Base-by-base conservation (phyloP, 371 early-diverging fungal species). In the Rozella allomycis region DNA sequence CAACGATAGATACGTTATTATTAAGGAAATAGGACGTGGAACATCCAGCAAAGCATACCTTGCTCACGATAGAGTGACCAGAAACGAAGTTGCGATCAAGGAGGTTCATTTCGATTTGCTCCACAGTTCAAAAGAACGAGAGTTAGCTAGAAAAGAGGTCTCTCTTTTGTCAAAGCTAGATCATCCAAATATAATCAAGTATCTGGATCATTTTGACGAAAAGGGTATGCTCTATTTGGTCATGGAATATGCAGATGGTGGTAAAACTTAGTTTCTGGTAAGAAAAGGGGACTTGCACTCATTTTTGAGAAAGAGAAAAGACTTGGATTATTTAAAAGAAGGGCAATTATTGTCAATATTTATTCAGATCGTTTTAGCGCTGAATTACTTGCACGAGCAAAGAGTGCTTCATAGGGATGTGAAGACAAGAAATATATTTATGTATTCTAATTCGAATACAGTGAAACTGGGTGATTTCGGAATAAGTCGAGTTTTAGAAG, bases 191-290 rank as follows among this genome's bases (percentile, higher is more conserved):
- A 41, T 44, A 8, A 47, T 44, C 17, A 12, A 18, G 6, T 44
- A 37, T 37, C 8, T 11, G 23, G 43, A 30, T 5, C 19, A 18
- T n/a, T 30, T 30, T 18, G 22, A 12, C 9, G 37, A 20, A 5
- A 23, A 25, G 11, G 13, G 23, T 13, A 12, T 17, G 20, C 30
- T 50, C 12, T 20, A 43, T 3, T 7, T 44, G 4, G 47, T 47
- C n/a, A 44, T 46, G 46, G 45, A 44, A 34, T 43, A 39, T 8
- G 45, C 45, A 8, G 33, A 47, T 22, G 47, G 43, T 41, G 20
- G 20, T 12, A 14, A 9, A 33, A 39, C 17, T 41, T 14, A 16
- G 2, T 41, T 8, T 6, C 16, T 5, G 5, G 10, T 22, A 20
- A 39, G 14, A 37, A 40, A 16, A 12, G 10, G 12, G 8, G 5